Conservation (phyloP, 73 alveolate species). For the Paramecium octaurelia region DNA sequence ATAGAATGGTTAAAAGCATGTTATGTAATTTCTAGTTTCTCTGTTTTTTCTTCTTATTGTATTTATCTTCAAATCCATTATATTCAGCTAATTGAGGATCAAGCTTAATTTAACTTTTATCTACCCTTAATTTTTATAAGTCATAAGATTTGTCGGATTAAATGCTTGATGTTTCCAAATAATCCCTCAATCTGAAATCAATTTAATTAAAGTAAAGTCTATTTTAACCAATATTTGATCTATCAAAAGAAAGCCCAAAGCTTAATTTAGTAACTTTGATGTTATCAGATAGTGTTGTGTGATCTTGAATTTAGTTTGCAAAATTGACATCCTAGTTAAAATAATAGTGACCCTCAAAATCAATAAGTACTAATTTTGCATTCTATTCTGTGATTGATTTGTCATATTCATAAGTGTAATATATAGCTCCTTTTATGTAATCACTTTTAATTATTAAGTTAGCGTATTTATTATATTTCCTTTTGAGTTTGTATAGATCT, state of each 20-base stretch:
- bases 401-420: background rate
- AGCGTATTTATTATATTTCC: background rate
- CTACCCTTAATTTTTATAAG: background rate
- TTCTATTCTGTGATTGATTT: background rate
- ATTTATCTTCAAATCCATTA: background rate
- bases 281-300: background rate
- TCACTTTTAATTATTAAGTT: background rate
- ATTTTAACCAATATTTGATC: background rate
- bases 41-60: background rate
- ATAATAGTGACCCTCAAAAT: background rate
- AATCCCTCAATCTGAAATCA: background rate
- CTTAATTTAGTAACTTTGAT: background rate
- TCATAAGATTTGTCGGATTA: background rate
- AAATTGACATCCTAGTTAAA: background rate
- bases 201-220: background rate
- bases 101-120: background rate
- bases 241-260: background rate
- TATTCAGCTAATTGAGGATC: background rate
- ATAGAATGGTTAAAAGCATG: background rate
- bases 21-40: background rate
- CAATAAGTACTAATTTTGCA: background rate
- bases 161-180: background rate
- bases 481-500: background rate
- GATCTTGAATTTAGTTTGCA: background rate
- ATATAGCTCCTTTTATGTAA: background rate